Base-by-base conservation (phyloP, 768 basidiomycete species). In the Holtermannia corniformis region DNA sequence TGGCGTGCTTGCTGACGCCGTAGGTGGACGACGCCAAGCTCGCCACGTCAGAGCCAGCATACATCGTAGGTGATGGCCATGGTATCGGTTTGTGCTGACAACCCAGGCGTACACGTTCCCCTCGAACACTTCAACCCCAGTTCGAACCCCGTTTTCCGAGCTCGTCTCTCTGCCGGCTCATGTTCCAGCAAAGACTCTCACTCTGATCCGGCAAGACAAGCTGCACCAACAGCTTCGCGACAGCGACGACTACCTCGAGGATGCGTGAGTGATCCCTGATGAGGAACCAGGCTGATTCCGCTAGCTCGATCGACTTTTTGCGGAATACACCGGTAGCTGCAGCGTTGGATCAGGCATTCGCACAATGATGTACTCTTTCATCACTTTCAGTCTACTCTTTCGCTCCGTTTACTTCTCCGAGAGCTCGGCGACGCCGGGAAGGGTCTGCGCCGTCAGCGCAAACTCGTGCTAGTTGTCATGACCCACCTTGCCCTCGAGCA, bases 401-500 rank as follows among this genome's bases (percentile, higher is more conserved):
- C 37, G 12, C 16, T 19, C 7, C 7, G n/a, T 57, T 68, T 64
- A 79, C 75, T 89, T 92, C 74, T 86, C 83, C 58, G 87, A 90
- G 64, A 96, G 75, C 65, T 84, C 90, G 12, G 85, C 85, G 62
- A 96, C 91, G 70, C 92, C 92, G 49, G 92, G 92, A 20, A 96
- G 79, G 45, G 76, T 82, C 87, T 88, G 40, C 11, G 7, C 12
- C 20, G 26, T 47, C 54, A 50, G 27, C 21, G 2, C 19, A 16
- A 37, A 32, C 37, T 10, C 16, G 41, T 14, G 13, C 21, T n/a
- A 1, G 3, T 24, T n/a, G 27, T 26, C 24, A 4, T 5, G 0
- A 54, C 65, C 65, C 64, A 89, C 91, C 84, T 99, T 99, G 74
- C 93, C 93, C 77, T 99, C 93, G 62, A 99, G 80, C 40, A 99